A percentile compares a stretch with the other conserved stretches of the same genome.
Evolutionary conservation across 2,329 filamentous ascomycete species (phyloP).

Genomic region (Paraconiothyrium sp.): DNA sequence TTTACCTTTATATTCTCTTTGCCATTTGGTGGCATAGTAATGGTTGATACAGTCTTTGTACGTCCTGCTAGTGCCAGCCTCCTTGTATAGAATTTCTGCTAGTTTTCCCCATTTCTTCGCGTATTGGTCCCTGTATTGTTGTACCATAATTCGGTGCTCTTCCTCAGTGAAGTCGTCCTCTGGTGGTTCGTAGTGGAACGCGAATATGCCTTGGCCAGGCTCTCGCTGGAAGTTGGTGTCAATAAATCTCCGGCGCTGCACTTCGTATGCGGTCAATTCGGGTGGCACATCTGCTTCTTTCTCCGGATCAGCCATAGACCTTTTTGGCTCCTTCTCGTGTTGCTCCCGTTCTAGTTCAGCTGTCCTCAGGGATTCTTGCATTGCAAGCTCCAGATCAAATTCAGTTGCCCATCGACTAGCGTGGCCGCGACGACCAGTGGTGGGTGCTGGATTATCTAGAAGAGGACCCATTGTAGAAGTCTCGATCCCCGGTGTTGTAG

Average conservation of each 20-base stretch:
- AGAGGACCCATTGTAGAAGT: conserved; percentile 39
- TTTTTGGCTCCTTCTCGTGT: conserved; percentile 66
- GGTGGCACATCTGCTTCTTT: conserved; percentile 79
- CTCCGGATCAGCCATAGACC: conserved; percentile 76
- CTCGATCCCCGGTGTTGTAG: conserved; percentile 58
- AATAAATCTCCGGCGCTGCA: conserved; percentile 66
- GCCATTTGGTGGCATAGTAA: conserved; percentile 83
- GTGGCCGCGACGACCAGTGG: conserved; percentile 43
- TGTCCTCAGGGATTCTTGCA: conserved; percentile 73
- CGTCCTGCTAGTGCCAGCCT: conserved; percentile 65
- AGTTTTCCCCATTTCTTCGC: conserved; percentile 87
- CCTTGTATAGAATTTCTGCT: conserved; percentile 67
- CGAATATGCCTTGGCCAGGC: conserved; percentile 71
- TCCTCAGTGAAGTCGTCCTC: conserved; percentile 78
- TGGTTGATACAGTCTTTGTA: conserved; percentile 86
- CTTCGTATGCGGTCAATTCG: conserved; percentile 71
- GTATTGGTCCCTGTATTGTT: conserved; percentile 73
- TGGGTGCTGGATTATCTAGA: conserved; percentile 36
- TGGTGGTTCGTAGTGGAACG: conserved; percentile 77
- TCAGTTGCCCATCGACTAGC: conserved; percentile 63
- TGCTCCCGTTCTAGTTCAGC: conserved; percentile 77
- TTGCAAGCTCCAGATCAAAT: conserved; percentile 74
- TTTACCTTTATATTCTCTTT: conserved; percentile 79
- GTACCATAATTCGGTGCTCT: conserved; percentile 76
- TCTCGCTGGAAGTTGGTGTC: conserved; percentile 73